These are phyloP conservation scores for Penicillium freii DNA, from an alignment of 2,329 filamentous ascomycete genomes.

Conservation along the genomic window DNA sequence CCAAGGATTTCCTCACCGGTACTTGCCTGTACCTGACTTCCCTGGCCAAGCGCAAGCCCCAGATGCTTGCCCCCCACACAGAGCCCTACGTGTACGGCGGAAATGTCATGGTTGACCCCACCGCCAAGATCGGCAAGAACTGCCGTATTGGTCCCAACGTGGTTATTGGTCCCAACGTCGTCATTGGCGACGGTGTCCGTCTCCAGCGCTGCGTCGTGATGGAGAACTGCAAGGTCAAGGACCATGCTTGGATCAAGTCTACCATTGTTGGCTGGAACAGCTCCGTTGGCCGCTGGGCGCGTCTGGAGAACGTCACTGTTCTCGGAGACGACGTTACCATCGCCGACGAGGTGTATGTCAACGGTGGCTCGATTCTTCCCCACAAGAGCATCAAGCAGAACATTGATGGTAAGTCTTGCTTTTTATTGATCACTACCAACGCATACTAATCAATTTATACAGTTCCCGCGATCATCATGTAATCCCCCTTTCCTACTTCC, in stretches of 20 bases:
- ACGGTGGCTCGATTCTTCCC: constrained; percentile 89
- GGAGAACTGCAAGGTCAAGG: constrained; percentile 89
- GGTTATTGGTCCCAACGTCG: constrained; percentile 87
- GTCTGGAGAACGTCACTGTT: constrained; percentile 96
- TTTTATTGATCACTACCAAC: neutral
- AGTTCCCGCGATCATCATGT: constrained; percentile 53
- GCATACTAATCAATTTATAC: constrained; percentile 8
- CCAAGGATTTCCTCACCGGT: constrained; percentile 95
- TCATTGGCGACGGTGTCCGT: constrained; percentile 89
- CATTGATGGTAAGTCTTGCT: constrained; percentile 67
- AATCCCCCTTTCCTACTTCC: constrained; percentile 26
- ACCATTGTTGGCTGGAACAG: constrained; percentile 99
- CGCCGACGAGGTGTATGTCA: constrained; percentile 97
- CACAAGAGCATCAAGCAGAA: constrained; percentile 99
- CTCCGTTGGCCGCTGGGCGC: constrained; percentile 90
- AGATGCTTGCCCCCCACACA: constrained; percentile 70
- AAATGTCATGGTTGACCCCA: constrained; percentile 91
- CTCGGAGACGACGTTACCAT: constrained; percentile 97
- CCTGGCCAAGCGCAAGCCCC: constrained; percentile 83
- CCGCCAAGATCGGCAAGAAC: constrained; percentile 96
- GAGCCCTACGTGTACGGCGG: constrained; percentile 85
- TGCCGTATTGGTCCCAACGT: constrained; percentile 98
- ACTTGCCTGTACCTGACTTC: constrained; percentile 96
- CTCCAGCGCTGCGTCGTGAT: constrained; percentile 91
- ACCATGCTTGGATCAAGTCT: constrained; percentile 98